Evolutionary conservation across 2,329 filamentous ascomycete species (phyloP).

Genomic region (Aspergillus clavatus): DNA sequence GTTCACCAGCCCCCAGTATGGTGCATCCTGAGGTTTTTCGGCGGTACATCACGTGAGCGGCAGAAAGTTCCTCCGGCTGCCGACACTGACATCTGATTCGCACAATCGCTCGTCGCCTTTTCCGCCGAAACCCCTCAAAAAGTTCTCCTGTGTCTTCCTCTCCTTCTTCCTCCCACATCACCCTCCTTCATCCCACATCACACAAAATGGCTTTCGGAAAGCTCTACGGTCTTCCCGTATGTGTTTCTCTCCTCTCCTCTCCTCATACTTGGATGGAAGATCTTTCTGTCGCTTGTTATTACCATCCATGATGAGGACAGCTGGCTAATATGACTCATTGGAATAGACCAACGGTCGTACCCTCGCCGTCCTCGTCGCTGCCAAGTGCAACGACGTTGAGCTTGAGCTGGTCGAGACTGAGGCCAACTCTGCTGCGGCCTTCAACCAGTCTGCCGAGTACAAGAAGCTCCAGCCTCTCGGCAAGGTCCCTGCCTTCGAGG

Average conservation of each 20-base stretch:
- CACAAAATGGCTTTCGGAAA: conserved; percentile 92
- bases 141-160: conserved; percentile 16
- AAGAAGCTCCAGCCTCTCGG: conserved; percentile 78
- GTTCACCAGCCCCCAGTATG: conserved; percentile 2
- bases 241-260: conserved; percentile 20
- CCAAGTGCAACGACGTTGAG: conserved; percentile 95
- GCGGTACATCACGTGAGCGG: conserved; percentile 22
- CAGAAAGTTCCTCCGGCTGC: conserved; percentile 23
- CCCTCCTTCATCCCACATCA: conserved; percentile 15
- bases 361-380: conserved; percentile 82
- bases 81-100: conserved; percentile 20
- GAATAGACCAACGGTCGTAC: conserved; percentile 80
- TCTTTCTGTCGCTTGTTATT: conserved; percentile 5
- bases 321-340: conserved; percentile 21
- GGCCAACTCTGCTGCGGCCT: conserved; percentile 49
- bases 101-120: conserved; percentile 23
- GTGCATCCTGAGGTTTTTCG: conserved; percentile 22
- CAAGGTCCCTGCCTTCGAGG: conserved; percentile 90
- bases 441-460: conserved; percentile 69
- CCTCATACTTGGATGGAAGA: background rate
- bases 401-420: conserved; percentile 72
- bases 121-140: conserved; percentile 19
- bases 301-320: conserved; percentile 14
- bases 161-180: conserved; percentile 10
- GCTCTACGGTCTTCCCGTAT: conserved; percentile 82